phyloP scores from a whole-genome alignment of 768 basidiomycete genomes.

The Calocybe indica region DNA sequence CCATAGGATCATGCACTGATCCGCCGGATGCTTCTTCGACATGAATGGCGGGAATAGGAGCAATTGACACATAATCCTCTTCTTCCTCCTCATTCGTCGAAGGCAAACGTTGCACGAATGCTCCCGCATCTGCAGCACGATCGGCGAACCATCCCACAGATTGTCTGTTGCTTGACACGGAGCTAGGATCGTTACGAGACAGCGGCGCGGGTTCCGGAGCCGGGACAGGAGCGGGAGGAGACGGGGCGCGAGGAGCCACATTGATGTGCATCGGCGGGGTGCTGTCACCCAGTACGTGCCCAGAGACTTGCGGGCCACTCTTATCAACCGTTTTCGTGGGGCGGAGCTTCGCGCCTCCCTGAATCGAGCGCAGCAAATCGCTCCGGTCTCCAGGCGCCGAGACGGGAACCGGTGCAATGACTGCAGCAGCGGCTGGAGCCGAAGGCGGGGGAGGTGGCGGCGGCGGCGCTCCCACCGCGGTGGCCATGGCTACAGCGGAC shows the following conservation, averaged over 20 bases:
- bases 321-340: constrained; percentile 83
- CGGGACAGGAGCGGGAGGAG: constrained; percentile 31
- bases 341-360: constrained; percentile 62
- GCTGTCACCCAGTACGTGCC: constrained; percentile 72
- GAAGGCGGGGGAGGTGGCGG: constrained; percentile 24
- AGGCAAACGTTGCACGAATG: constrained; percentile 35
- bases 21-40: constrained; percentile 37
- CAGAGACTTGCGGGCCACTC: constrained; percentile 62
- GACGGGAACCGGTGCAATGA: constrained; percentile 25
- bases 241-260: constrained; percentile 33
- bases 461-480: constrained; percentile 29
- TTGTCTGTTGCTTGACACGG: constrained; percentile 50
- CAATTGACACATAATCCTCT: constrained; percentile 21
- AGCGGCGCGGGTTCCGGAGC: constrained; percentile 24
- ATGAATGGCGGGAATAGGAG: constrained; percentile 11
- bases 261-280: constrained; percentile 68
- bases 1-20: constrained; percentile 53
- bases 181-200: constrained; percentile 12
- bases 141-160: constrained; percentile 91
- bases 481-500: constrained; percentile 26
- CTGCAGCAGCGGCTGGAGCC: constrained; percentile 25
- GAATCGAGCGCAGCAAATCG: constrained; percentile 76
- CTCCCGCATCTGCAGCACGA: constrained; percentile 67
- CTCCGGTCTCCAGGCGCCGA: constrained; percentile 38
- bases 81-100: constrained; percentile 60